Conservation (phyloP, 2,329 filamentous ascomycete species). For the Fonsecaea multimorphosa region DNA sequence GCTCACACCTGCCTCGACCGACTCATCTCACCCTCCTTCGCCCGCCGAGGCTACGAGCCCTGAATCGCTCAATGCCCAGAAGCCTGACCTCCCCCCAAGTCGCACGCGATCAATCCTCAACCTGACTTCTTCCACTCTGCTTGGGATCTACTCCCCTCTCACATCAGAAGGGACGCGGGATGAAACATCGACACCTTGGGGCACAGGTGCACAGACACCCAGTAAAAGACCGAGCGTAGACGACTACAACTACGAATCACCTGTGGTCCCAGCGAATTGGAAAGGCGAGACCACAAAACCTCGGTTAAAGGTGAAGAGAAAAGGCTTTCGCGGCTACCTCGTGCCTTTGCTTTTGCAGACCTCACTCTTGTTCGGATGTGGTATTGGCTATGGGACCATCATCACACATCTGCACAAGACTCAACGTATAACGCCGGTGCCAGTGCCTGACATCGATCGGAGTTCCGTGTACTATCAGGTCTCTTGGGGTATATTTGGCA, state of each 20-base stretch:
- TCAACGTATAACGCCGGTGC: constrained; percentile 67
- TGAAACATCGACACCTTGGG: constrained; percentile 74
- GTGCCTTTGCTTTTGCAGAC: constrained; percentile 65
- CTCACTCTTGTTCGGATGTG: constrained; percentile 74
- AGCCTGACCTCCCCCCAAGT: constrained; percentile 56
- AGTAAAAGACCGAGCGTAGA: constrained; percentile 53
- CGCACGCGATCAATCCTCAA: constrained; percentile 82
- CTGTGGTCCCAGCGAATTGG: constrained; percentile 31
- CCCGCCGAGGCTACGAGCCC: constrained; percentile 47
- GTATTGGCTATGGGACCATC: constrained; percentile 80
- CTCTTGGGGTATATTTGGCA: constrained; percentile 82
- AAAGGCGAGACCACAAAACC: constrained; percentile 21
- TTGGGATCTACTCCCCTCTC: constrained; percentile 83
- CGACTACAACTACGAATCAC: constrained; percentile 47
- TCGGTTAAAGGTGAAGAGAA: constrained; percentile 43
- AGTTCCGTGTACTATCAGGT: constrained; percentile 70
- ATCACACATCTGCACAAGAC: constrained; percentile 79
- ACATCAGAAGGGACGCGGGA: constrained; percentile 62
- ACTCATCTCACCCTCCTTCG: constrained; percentile 50
- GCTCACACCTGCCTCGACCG: constrained; percentile 56
- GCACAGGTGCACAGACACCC: constrained; percentile 76
- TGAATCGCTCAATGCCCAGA: constrained; percentile 43
- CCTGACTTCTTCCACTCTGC: constrained; percentile 85
- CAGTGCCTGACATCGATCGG: constrained; percentile 62
- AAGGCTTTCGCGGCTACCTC: constrained; percentile 51